Percentiles rank a stretch among this genome's conserved stretches.
These are phyloP conservation scores for Fusarium sp. DNA, from an alignment of 2,329 filamentous ascomycete species.

Conservation along the genomic window DNA sequence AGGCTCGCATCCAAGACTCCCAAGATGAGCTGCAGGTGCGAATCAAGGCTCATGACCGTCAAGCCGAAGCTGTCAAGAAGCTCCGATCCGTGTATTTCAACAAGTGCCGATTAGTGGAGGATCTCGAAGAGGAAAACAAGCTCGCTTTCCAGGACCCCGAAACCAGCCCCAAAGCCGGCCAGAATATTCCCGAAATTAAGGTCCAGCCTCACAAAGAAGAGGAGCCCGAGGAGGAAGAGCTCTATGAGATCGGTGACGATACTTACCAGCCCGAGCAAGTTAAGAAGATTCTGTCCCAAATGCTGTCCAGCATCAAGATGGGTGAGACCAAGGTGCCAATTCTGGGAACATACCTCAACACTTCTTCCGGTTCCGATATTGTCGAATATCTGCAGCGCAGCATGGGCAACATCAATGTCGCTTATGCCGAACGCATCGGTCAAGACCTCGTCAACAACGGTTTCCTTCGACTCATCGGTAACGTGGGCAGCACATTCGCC, in stretches of 20 bases:
- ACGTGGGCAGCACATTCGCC: constrained; percentile 93
- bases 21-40: constrained; percentile 92
- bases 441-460: constrained; percentile 90
- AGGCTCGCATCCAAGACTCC: constrained; percentile 88
- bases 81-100: constrained; percentile 97
- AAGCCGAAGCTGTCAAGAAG: constrained; percentile 91
- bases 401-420: constrained; percentile 84
- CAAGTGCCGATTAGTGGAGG: constrained; percentile 95
- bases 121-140: constrained; percentile 98
- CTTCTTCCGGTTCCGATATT: constrained; percentile 90
- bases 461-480: constrained; percentile 90
- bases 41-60: constrained; percentile 92
- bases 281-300: constrained; percentile 88
- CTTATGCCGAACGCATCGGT: constrained; percentile 92
- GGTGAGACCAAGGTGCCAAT: constrained; percentile 96
- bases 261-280: constrained; percentile 86
- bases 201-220: constrained; percentile 75
- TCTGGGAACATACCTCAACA: constrained; percentile 93
- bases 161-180: constrained; percentile 69
- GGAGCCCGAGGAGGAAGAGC: constrained; percentile 80
- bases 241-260: constrained; percentile 91
- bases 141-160: constrained; percentile 93
- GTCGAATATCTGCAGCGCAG: constrained; percentile 94
- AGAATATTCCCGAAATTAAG: constrained; percentile 85
- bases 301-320: constrained; percentile 86